phyloP scores from a whole-genome alignment of 2,329 filamentous ascomycete genomes.

The Penicillium glabrum region DNA sequence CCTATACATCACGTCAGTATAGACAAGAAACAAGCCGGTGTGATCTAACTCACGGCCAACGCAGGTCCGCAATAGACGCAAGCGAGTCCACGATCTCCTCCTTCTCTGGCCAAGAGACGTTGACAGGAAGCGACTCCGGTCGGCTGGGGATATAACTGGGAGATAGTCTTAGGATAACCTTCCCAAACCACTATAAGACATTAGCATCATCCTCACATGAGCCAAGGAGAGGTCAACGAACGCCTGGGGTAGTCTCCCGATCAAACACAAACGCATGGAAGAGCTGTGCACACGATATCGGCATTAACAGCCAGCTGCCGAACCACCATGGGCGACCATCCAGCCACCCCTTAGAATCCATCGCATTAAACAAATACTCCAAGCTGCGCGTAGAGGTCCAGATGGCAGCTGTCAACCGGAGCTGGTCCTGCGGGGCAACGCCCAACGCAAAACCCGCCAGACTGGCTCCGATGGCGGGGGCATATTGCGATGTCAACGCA shows the following conservation, averaged over 20 bases:
- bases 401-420: slow-evolving; percentile 78
- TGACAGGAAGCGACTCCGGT: slow-evolving; percentile 66
- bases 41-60: slow-evolving; percentile 69
- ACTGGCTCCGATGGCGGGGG: slow-evolving; percentile 87
- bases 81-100: slow-evolving; percentile 78
- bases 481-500: slow-evolving; percentile 76
- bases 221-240: slow-evolving; percentile 21
- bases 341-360: slow-evolving; percentile 70
- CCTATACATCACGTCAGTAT: slow-evolving; percentile 40
- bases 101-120: slow-evolving; percentile 71
- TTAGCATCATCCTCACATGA: neutral
- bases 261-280: slow-evolving; percentile 76
- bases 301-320: slow-evolving; percentile 80
- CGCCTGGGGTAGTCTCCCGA: slow-evolving; percentile 68
- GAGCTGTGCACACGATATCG: slow-evolving; percentile 72
- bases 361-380: slow-evolving; percentile 82
- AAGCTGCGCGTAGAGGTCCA: slow-evolving; percentile 77
- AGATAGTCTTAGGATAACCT: slow-evolving; percentile 69
- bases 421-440: slow-evolving; percentile 67
- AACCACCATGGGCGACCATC: slow-evolving; percentile 77
- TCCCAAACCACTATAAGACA: slow-evolving; percentile 52
- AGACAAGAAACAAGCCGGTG: neutral
- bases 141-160: slow-evolving; percentile 74
- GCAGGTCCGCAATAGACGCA: slow-evolving; percentile 74
- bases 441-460: slow-evolving; percentile 81